phyloP scores from a whole-genome alignment of 2,329 filamentous ascomycete species.

The Lasiodiplodia citricola region DNA sequence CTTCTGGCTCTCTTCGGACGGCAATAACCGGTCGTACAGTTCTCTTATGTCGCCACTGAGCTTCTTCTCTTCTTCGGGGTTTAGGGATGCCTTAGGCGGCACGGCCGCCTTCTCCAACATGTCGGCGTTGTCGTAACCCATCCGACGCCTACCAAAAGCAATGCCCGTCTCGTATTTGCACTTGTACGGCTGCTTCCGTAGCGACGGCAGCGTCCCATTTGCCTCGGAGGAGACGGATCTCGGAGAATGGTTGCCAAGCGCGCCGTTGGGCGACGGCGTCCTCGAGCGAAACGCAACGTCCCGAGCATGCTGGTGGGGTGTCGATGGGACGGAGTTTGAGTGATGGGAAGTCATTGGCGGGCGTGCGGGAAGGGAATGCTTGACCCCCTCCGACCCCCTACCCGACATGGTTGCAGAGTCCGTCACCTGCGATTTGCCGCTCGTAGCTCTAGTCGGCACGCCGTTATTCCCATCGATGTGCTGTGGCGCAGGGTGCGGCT shows the following conservation, averaged over 20 bases:
- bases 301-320: slow-evolving; percentile 85
- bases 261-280: slow-evolving; percentile 77
- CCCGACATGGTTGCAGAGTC: slow-evolving; percentile 38
- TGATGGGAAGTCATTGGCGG: slow-evolving; percentile 65
- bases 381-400: slow-evolving; percentile 37
- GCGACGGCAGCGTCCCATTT: slow-evolving; percentile 72
- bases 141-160: slow-evolving; percentile 79
- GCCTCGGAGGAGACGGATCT: slow-evolving; percentile 90
- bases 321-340: slow-evolving; percentile 91
- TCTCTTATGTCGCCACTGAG: slow-evolving; percentile 83
- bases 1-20: slow-evolving; percentile 77
- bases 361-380: slow-evolving; percentile 43
- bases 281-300: slow-evolving; percentile 79
- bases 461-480: slow-evolving; percentile 46
- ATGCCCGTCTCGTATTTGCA: slow-evolving; percentile 92
- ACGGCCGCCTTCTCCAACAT: slow-evolving; percentile 75
- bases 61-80: slow-evolving; percentile 51
- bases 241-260: slow-evolving; percentile 79
- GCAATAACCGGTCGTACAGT: slow-evolving; percentile 83
- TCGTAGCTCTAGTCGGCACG: slow-evolving; percentile 38
- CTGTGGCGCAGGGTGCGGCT: slow-evolving; percentile 34
- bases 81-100: slow-evolving; percentile 62
- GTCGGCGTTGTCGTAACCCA: slow-evolving; percentile 89
- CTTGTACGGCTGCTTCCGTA: slow-evolving; percentile 65
- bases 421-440: slow-evolving; percentile 46